A percentile compares a stretch with the other conserved stretches of the same genome.
These are phyloP conservation scores for Neurospora africana DNA, from an alignment of 495 filamentous ascomycete genomes.

Conservation along the genomic window DNA sequence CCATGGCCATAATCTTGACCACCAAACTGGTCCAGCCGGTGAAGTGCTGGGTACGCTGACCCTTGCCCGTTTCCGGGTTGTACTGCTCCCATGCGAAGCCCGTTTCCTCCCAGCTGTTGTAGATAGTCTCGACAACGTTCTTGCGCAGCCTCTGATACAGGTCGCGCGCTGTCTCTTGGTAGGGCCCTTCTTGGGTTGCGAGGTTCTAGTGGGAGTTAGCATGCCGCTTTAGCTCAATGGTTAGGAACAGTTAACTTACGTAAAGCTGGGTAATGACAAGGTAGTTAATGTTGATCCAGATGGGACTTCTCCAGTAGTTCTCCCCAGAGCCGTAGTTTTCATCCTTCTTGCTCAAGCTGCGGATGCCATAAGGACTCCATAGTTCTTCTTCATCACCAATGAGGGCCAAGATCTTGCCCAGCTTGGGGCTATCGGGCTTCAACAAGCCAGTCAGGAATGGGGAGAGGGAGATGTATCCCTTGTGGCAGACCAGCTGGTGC, in stretches of 20 bases:
- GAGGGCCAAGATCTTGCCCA: constrained; percentile 65
- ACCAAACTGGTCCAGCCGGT: constrained; percentile 97
- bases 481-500: constrained; percentile 81
- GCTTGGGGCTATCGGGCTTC: constrained; percentile 54
- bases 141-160: constrained; percentile 68
- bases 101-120: constrained; percentile 74
- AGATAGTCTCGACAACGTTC: constrained; percentile 86
- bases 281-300: constrained; percentile 99
- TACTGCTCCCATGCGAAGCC: constrained; percentile 99
- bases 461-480: constrained; percentile 90
- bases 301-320: constrained; percentile 93
- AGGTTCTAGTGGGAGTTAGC: constrained; percentile 32
- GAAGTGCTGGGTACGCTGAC: constrained; percentile 95
- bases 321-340: constrained; percentile 79
- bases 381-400: constrained; percentile 74
- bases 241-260: constrained; percentile 40
- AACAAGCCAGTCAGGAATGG: constrained; percentile 79
- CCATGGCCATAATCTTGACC: constrained; percentile 94
- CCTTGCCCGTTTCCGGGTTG: constrained; percentile 81
- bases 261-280: constrained; percentile 71
- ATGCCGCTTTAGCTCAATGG: too few relatives aligned
- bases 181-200: constrained; percentile 50
- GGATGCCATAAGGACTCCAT: constrained; percentile 75
- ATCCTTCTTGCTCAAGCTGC: constrained; percentile 77
- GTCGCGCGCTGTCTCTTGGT: constrained; percentile 56